These are phyloP conservation scores for Coleophoma crateriformis DNA, from an alignment of 2,329 filamentous ascomycete genomes.

Conservation along the genomic window DNA sequence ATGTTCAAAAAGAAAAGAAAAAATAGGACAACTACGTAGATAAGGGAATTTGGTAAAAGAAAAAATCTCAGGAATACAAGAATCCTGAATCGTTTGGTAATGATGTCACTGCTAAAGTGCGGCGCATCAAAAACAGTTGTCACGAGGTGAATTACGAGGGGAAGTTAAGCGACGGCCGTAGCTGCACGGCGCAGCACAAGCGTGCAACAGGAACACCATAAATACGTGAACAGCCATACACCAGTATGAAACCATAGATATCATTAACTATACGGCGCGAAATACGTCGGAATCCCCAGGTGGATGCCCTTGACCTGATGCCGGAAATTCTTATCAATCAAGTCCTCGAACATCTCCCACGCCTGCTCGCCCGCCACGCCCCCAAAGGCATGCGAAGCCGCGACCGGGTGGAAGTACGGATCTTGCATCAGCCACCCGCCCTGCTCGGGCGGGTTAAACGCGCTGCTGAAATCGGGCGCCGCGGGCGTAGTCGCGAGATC, in stretches of 20 bases:
- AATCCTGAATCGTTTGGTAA: not conserved
- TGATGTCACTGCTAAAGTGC: not conserved
- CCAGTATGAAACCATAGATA: not conserved
- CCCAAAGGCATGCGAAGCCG: not conserved
- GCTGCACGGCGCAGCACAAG: not conserved
- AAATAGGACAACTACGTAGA: not conserved
- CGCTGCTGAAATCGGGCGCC: not conserved
- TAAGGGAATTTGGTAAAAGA: not conserved
- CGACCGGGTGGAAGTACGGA: not conserved
- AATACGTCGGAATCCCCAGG: not conserved
- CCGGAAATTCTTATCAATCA: constrained; percentile 1
- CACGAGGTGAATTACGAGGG: not conserved
- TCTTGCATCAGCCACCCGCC: not conserved
- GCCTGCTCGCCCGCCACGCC: not conserved
- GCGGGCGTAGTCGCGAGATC: not conserved
- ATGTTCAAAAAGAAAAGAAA: not conserved
- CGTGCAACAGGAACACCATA: not conserved
- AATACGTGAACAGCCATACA: not conserved
- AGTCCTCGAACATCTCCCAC: constrained; percentile 1
- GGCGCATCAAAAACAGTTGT: not conserved
- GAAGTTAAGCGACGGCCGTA: not conserved
- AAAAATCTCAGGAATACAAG: not conserved
- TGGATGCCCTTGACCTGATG: not conserved
- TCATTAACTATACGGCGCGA: not conserved
- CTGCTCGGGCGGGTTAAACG: not conserved